Base-by-base conservation (phyloP, 768 basidiomycete species). In the Mycena polygramma region DNA sequence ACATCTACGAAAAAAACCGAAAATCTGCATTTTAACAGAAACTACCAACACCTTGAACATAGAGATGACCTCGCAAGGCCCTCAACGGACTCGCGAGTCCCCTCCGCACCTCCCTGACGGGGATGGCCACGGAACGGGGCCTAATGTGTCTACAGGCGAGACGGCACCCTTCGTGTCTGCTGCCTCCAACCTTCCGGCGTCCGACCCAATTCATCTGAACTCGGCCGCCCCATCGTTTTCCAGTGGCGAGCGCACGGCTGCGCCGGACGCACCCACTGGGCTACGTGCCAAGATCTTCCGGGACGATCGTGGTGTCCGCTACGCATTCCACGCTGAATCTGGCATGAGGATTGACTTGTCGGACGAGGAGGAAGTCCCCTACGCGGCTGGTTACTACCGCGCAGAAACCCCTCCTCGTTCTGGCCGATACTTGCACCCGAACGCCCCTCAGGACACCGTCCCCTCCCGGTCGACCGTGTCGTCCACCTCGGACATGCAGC, bases 281-380 rank as follows among this genome's bases (percentile, higher is more conserved):
- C 0, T 65, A 4, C 8, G 35, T 0, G 63, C 57, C 0, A 65
- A 48, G 15, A 30, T 65, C 2, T 20, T n/a, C 0, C 19, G 55
- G 9, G 63, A 57, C 63, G 2, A 30, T 30, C 2, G 6, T 30
- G 30, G 30, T 3, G 1, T 17, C 2, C 63, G 57, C 54, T 65
- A 65, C 14, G 43, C 57, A 4, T 19, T 22, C 6, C 43, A 65
- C 22, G 54, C 63, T 7, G 20, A 46, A 2, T 30, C 30, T 30
- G 30, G 30, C 30, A 4, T 65, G 9, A 13, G 63, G 36, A 48
- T 65, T 13, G 63, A 65, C 14, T 24, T 65, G 9, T 35, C n/a
- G 7, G 63, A 65, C 36, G 63, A 65, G 14, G 43, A 30, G 35
- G 15, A 43, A 0, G 35, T 65, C 10, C 63, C 63, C 11, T 35